Evolutionary conservation across 2,329 filamentous ascomycete species (phyloP), one percentile per base, ranked within the genome.

Genomic region (Verticillium klebahnii): DNA sequence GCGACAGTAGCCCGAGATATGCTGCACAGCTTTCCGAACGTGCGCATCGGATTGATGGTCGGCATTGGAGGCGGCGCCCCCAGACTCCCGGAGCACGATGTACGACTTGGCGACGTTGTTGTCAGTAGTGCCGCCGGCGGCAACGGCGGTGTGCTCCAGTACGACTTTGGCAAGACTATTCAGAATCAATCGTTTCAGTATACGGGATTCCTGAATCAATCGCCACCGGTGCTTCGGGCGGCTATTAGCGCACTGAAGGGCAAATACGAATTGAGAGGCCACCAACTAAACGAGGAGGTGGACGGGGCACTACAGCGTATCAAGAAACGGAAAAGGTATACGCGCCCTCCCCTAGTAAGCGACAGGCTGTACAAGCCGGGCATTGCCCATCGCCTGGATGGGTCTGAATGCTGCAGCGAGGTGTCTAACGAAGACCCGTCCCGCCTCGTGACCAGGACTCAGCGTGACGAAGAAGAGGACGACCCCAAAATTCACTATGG

Each of bases 1-100:
- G 52, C 63, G 9, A 45, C 50, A 3, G 72, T 72, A 2, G 73
- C 68, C 0, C 65, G 50, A 12, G 61, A 71, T 39, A 71, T 76
- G 68, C 45, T 71, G 0, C 66, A 59, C 4, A 74, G 65, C 58
- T 76, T 74, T 50, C 67, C 68, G 0, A 68, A 70, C 4, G 54
- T 78, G 5, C 61, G 66, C 19, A 61, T 75, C 11, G 69, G 69
- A 1, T 57, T 76, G 5, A 68, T 77, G 64, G 73, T 76, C 1
- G 74, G 74, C 9, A 70, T 75, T 2, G 74, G 69, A 0, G 75
- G 75, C 6, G 76, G 75, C 3, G 74, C 69, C 0, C 76, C 76
- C 62, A 78, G 64, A 50, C 0, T 1, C 19, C 7, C 15, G 2
- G 63, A 69, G 6, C 64, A 73, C 31, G 74, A 78, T n/a, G 70